Evolutionary conservation across 1,284 basidiomycete species (phyloP), one percentile per base, ranked within the genome.

Genomic region (Cystobasidium pallidum): DNA sequence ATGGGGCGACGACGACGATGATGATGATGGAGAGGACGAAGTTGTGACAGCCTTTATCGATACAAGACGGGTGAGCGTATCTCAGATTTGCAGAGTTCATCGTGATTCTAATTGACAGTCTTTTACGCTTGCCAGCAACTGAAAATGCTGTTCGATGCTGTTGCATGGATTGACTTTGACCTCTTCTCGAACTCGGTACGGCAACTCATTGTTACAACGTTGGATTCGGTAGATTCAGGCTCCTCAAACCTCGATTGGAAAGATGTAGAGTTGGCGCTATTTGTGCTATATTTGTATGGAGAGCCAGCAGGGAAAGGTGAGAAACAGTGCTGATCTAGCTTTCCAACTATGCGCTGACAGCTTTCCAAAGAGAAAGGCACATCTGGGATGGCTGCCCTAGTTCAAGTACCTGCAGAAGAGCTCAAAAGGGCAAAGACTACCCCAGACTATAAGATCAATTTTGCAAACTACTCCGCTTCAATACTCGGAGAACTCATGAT

Each of bases 261-360:
- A 79, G 90, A 96, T 78, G 91, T 91, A 0, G 96, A 99, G 81
- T 85, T 99, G 24, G 93, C 92, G 0, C 83, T 97, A 19, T 93
- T 93, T 80, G 86, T 98, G 32, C 88, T 97, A 0, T 97, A 88
- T 80, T 91, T 94, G 41, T 99, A 93, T 78, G 94, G 94, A 49
- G 95, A 99, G 63, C 63, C 62, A n/a, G 77, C 80, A 41, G 34
- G 66, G 2, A 75, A 75, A 74, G 70, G 75, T 77, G 4, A 32
- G 36, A 39, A n/a, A 54, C 8, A 8, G 49, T 1, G 24, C 2
- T 21, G 11, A 19, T 8, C 28, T 7, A 47, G 8, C 13, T 36
- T 51, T 15, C 0, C 39, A 4, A 24, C 3, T 1, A 10, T 51
- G 32, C 6, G 1, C 24, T 39, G 17, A n/a, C 17, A 32, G 1